Evolutionary conservation across 371 early-diverging fungal species (phyloP).

Genomic region (Capillidium heterosporum): DNA sequence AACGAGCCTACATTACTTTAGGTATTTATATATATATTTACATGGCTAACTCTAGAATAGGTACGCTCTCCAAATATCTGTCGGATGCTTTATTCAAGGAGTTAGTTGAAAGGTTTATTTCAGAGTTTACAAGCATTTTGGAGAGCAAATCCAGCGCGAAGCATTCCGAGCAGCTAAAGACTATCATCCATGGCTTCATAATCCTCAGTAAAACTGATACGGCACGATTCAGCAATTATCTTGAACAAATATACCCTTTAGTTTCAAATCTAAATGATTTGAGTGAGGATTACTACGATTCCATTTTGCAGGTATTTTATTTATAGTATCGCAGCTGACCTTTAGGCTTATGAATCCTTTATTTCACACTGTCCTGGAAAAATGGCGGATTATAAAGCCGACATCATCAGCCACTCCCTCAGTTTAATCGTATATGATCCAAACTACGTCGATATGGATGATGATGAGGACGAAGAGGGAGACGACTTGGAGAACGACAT

Average conservation of each 20-base stretch:
- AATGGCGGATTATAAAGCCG: conserved; percentile 34
- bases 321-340: background rate
- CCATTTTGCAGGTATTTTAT: conserved; percentile 36
- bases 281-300: too few species aligned
- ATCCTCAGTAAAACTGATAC: conserved; percentile 40
- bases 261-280: too few species aligned
- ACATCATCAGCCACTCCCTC: conserved; percentile 38
- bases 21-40: too few species aligned
- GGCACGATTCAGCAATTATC: conserved; percentile 41
- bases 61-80: too few species aligned
- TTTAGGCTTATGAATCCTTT: conserved; percentile 56
- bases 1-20: too few species aligned
- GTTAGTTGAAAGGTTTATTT: too few species aligned
- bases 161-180: background rate
- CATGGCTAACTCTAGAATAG: too few species aligned
- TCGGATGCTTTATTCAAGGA: too few species aligned
- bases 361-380: conserved; percentile 59
- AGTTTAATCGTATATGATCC: conserved; percentile 71
- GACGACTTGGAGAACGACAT: conserved; percentile 49
- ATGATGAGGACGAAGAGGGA: conserved; percentile 47
- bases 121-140: too few species aligned
- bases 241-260: conserved; percentile 41
- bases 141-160: conserved; percentile 16
- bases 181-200: background rate
- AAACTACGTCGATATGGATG: conserved; percentile 71